Evolutionary conservation across 495 filamentous ascomycete genomes (phyloP).

Genomic region (Aspergillus bertholletiae): DNA sequence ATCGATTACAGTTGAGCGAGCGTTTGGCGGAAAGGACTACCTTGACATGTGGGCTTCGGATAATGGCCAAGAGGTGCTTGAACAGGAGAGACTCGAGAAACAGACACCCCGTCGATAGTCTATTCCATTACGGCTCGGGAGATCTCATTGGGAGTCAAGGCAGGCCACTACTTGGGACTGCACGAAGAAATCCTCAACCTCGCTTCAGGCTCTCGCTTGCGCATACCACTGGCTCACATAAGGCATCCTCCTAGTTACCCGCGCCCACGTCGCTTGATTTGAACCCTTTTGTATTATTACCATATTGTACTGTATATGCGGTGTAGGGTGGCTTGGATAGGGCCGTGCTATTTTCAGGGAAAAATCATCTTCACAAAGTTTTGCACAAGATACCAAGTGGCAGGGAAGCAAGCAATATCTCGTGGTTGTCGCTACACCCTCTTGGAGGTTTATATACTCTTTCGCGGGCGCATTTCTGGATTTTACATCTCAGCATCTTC

Average conservation of each 20-base stretch:
- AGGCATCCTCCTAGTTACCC: background rate
- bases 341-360: background rate
- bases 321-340: background rate
- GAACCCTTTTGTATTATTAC: background rate
- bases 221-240: background rate
- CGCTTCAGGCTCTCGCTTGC: background rate
- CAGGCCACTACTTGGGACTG: background rate
- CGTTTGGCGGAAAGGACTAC: constrained; percentile 35
- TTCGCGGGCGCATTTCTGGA: constrained; percentile 11
- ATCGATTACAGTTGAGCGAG: constrained; percentile 23
- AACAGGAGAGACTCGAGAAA: constrained; percentile 24
- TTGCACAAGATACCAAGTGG: background rate
- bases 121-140: background rate
- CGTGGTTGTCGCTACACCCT: background rate
- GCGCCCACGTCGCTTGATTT: background rate
- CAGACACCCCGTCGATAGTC: constrained; percentile 8
- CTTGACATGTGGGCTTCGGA: constrained; percentile 38
- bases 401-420: background rate
- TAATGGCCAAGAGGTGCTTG: constrained; percentile 31
- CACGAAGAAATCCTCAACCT: background rate
- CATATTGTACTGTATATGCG: background rate
- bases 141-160: background rate
- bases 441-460: constrained; percentile 3
- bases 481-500: background rate
- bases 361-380: background rate